phyloP scores from a whole-genome alignment of 2,329 filamentous ascomycete genomes.

The Penicillium thymicola region DNA sequence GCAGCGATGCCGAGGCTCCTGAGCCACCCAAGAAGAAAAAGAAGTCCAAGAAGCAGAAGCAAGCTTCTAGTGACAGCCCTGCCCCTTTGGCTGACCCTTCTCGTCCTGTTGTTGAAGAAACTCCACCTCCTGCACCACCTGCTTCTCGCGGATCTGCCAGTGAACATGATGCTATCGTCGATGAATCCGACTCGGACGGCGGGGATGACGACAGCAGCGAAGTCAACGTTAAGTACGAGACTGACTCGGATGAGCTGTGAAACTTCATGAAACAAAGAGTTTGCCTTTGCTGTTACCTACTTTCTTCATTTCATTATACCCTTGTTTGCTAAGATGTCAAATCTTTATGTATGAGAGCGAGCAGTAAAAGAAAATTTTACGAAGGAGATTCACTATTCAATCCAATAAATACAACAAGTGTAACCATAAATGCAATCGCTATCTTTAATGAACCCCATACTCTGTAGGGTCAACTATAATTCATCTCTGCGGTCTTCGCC shows the following conservation, averaged over 20 bases:
- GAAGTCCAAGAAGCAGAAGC: conserved; percentile 8
- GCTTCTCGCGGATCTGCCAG: background rate
- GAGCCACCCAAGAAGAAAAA: background rate
- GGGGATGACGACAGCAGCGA: background rate
- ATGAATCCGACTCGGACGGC: background rate
- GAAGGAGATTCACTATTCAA: background rate
- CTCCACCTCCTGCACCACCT: background rate
- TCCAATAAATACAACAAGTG: background rate
- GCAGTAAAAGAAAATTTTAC: background rate
- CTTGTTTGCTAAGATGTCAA: background rate
- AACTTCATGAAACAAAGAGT: background rate
- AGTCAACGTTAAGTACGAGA: background rate
- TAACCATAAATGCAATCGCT: background rate
- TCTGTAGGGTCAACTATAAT: background rate
- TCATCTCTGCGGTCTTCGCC: conserved; percentile 34
- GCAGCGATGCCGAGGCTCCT: background rate
- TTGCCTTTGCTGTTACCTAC: background rate
- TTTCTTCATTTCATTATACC: background rate
- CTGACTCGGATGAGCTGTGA: background rate
- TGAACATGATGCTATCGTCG: background rate
- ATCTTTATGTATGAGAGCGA: background rate
- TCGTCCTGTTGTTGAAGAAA: background rate
- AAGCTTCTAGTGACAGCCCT: background rate
- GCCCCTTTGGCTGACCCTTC: background rate
- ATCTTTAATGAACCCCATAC: background rate